Base-by-base conservation (phyloP, 2,329 filamentous ascomycete species). In the Sporothrix pseudoabietina region DNA sequence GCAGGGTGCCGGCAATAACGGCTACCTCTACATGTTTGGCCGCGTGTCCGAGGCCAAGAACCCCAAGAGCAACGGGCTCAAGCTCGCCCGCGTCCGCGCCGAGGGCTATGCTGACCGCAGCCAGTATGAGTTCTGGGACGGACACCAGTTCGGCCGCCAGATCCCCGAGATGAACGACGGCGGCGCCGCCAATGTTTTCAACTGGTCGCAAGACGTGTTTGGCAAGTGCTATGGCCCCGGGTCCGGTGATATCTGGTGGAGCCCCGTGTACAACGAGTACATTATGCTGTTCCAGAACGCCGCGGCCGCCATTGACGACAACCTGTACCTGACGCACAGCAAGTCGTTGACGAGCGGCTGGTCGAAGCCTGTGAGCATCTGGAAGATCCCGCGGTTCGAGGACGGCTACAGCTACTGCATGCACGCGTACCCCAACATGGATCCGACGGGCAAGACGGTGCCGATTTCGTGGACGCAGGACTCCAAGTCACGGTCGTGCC, bases 341-440 rank as follows among this genome's bases (percentile, higher is more conserved):
- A 19, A 35, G 10, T 26, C 63, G 16, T 44, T 76, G 66, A 76
- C 75, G 22, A 72, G 74, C 4, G 75, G 75, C 1, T 76, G 76
- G 76, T 75, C 75, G 2, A 44, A 22, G 47, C 57, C 75, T 3
- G 52, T n/a, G 32, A 10, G 41, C 39, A 72, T 76, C 47, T 76
- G 54, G 61, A 66, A 73, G 69, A 61, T 76, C 19, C 75, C 74
- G 44, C 72, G 63, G 1, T 63, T 54, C 5, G 4, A 59, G 2
- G 76, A 76, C 54, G 76, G 76, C 32, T 76, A 54, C 63, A 76
- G 73, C 61, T 76, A 76, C 44, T 70, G 69, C 10, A 75, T 76
- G 30, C 76, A 76, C 30, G 75, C 75, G 10, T 75, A 76, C 49
- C 72, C 76, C 14, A 72, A 74, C 59, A 74, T 76, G 74, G 71